Percentiles rank a stretch among this genome's conserved stretches.
These are phyloP conservation scores for Termitomyces sp. DNA, from an alignment of 768 basidiomycete species.

Conservation along the genomic window DNA sequence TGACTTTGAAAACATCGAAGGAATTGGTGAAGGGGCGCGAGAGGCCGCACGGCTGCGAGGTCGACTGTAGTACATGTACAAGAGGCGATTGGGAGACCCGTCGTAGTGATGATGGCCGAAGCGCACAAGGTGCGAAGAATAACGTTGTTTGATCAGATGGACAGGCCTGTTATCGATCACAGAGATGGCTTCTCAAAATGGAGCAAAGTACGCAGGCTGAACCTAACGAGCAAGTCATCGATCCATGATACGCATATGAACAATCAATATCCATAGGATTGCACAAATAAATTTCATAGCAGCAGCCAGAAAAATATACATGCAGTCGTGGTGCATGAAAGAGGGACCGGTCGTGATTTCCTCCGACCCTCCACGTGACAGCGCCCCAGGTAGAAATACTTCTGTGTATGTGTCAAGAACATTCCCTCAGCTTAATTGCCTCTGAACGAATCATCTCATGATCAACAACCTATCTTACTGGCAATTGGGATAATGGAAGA, in stretches of 20 bases:
- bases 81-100: neutral
- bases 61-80: constrained; percentile 9
- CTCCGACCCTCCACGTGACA: too few species aligned
- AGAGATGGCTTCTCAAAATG: neutral
- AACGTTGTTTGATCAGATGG: constrained; percentile 8
- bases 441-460: too few species aligned
- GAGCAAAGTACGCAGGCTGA: neutral
- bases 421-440: too few species aligned
- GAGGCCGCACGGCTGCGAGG: constrained; percentile 21
- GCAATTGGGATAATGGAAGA: too few species aligned
- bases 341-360: too few species aligned
- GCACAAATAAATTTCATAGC: too few species aligned
- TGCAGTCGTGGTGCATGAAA: too few species aligned
- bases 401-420: too few species aligned
- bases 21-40: constrained; percentile 24
- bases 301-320: too few species aligned
- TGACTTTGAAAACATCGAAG: constrained; percentile 34
- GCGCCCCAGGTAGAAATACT: too few species aligned
- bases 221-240: neutral
- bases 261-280: too few species aligned
- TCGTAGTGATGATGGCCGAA: neutral
- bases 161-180: constrained; percentile 3
- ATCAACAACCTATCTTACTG: too few species aligned
- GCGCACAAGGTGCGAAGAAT: neutral
- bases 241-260: neutral